These are phyloP conservation scores for Gossypium thurberi DNA, from an alignment of 345 rosid species.

Conservation along the genomic window DNA sequence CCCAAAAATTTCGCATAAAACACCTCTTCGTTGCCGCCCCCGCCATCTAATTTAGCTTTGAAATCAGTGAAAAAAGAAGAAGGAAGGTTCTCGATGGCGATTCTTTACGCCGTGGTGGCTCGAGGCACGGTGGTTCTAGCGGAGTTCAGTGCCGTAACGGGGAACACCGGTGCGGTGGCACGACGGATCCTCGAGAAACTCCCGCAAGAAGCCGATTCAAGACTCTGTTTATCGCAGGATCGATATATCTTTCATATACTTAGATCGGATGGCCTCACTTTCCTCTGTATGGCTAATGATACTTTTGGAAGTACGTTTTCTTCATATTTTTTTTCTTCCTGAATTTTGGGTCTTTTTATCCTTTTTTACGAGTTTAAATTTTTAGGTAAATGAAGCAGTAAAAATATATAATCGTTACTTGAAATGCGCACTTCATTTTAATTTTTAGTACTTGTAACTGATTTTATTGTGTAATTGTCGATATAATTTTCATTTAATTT, in stretches of 20 bases:
- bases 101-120: constrained; percentile 82
- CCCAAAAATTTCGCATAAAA: neutral
- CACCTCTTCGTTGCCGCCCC: neutral
- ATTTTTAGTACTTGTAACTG: neutral
- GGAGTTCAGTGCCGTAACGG: constrained; percentile 93
- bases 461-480: neutral
- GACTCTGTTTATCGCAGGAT: constrained; percentile 95
- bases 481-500: neutral
- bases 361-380: neutral
- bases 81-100: constrained; percentile 49
- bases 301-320: constrained; percentile 74
- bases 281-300: constrained; percentile 96
- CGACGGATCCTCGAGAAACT: constrained; percentile 91
- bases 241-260: constrained; percentile 88
- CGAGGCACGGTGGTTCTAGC: constrained; percentile 87
- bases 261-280: constrained; percentile 82
- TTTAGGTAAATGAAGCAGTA: neutral
- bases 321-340: neutral
- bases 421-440: neutral
- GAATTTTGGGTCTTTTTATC: neutral
- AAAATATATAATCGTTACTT: neutral
- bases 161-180: constrained; percentile 86
- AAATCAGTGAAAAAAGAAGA: too few species aligned
- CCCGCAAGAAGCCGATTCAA: constrained; percentile 54
- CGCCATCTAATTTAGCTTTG: too few species aligned